These are phyloP conservation scores for Chaetothyriales sp. DNA, from an alignment of 2,329 filamentous ascomycete species.

Conservation along the genomic window DNA sequence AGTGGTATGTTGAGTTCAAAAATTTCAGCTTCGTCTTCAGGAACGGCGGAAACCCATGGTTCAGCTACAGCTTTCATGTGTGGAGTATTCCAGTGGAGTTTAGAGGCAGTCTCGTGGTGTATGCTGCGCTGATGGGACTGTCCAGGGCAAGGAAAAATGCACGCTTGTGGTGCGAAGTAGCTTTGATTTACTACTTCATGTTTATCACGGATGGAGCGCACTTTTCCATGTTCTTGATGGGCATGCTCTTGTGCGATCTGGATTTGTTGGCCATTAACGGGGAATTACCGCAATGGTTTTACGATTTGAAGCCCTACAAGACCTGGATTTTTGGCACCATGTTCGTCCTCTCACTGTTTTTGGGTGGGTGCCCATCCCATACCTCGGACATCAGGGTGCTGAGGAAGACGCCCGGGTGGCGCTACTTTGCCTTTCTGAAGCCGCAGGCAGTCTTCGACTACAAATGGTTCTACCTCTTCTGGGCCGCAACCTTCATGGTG, in stretches of 20 bases:
- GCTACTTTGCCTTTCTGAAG: slow-evolving; percentile 29
- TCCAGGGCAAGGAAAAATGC: slow-evolving; percentile 41
- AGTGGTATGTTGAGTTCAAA: slow-evolving; percentile 44
- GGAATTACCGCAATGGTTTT: slow-evolving; percentile 39
- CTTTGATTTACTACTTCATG: slow-evolving; percentile 50
- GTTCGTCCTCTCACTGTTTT: slow-evolving; percentile 40
- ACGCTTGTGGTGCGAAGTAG: slow-evolving; percentile 41
- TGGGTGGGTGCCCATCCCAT: slow-evolving; percentile 48
- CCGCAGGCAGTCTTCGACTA: slow-evolving; percentile 52
- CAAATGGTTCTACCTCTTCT: slow-evolving; percentile 57
- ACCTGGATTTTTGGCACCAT: slow-evolving; percentile 39
- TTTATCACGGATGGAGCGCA: slow-evolving; percentile 54
- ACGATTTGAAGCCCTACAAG: slow-evolving; percentile 36
- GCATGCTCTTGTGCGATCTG: slow-evolving; percentile 50
- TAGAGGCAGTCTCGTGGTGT: slow-evolving; percentile 50
- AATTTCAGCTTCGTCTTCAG: slow-evolving; percentile 57
- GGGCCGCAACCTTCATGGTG: slow-evolving; percentile 45
- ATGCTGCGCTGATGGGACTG: slow-evolving; percentile 44
- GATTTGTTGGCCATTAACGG: slow-evolving; percentile 40
- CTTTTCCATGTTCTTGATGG: slow-evolving; percentile 46
- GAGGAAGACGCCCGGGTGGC: slow-evolving; percentile 12
- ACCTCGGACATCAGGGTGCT: slow-evolving; percentile 27
- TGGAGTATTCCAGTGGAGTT: slow-evolving; percentile 55
- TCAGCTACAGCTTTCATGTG: slow-evolving; percentile 45
- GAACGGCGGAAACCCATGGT: slow-evolving; percentile 43